Conservation (phyloP, 305 asterid species). For the Fraxinus velutina region DNA sequence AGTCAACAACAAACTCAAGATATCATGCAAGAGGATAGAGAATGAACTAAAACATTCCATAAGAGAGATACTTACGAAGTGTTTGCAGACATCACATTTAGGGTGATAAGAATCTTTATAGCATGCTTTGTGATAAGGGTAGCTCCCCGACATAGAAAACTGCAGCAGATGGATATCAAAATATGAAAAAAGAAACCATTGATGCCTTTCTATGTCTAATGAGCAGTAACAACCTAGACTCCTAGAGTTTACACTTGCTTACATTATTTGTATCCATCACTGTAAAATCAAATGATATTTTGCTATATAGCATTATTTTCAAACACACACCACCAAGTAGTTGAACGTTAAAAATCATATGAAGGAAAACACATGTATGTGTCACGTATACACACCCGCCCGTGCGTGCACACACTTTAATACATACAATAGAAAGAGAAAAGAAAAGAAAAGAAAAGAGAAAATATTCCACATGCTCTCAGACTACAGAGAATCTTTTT, state of each 20-base stretch:
- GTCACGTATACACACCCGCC: neutral
- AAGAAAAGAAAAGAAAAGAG: neutral
- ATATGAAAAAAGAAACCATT: slow-evolving; percentile 9
- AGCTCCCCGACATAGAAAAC: slow-evolving; percentile 78
- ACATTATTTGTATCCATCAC: neutral
- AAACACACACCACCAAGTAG: neutral
- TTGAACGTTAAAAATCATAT: neutral
- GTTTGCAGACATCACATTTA: slow-evolving; percentile 85
- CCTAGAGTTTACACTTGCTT: neutral
- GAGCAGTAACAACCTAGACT: neutral
- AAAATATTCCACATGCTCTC: neutral
- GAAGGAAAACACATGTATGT: neutral
- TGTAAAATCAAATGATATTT: neutral
- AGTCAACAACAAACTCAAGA: neutral
- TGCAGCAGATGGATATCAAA: slow-evolving; percentile 36
- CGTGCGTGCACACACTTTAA: neutral
- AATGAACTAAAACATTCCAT: slow-evolving; percentile 8
- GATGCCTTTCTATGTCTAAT: neutral
- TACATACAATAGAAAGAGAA: slow-evolving; percentile 4
- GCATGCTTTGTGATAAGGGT: slow-evolving; percentile 86
- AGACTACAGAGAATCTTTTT: slow-evolving; percentile 4
- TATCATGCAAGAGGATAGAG: slow-evolving; percentile 13
- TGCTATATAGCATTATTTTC: neutral
- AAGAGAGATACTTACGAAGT: slow-evolving; percentile 61
- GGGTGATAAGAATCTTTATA: slow-evolving; percentile 90